Evolutionary conservation across 1,284 basidiomycete species (phyloP).

Genomic region (Trichosporon asahii): DNA sequence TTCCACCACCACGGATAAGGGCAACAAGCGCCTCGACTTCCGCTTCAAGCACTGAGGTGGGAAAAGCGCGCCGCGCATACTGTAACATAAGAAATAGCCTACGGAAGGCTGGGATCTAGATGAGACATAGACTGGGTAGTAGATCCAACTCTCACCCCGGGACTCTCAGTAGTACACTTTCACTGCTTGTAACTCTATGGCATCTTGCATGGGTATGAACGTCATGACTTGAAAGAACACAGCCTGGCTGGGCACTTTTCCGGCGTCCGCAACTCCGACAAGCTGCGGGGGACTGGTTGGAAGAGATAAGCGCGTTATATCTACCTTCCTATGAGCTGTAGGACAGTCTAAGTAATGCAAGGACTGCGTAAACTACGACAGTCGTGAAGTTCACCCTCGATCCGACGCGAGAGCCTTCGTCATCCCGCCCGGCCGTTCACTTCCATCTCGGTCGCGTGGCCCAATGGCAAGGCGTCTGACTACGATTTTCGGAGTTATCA

Average conservation of each 20-base stretch:
- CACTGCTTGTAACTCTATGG: not conserved
- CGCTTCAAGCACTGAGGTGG: conserved; percentile 12
- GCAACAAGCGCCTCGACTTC: conserved; percentile 32
- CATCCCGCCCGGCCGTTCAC: too few species aligned
- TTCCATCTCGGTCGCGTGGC: not conserved
- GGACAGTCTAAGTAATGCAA: too few species aligned
- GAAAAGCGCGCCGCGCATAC: not conserved
- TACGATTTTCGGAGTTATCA: not conserved
- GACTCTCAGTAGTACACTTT: not conserved
- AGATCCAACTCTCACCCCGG: not conserved
- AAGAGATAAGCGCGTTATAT: too few species aligned
- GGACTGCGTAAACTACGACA: too few species aligned
- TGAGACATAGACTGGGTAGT: not conserved
- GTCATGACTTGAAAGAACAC: not conserved
- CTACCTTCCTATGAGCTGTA: too few species aligned
- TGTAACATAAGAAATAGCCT: not conserved
- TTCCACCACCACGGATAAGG: conserved; percentile 32
- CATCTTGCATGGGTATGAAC: conserved; percentile 3
- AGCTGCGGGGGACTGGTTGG: too few species aligned
- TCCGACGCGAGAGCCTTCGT: too few species aligned
- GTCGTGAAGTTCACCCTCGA: too few species aligned
- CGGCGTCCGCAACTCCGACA: too few species aligned
- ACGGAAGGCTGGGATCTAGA: not conserved
- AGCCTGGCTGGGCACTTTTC: too few species aligned
- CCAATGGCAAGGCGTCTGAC: conserved; percentile 4